Conservation (phyloP, 1,284 basidiomycete genomes). For the Melampsora americana region DNA sequence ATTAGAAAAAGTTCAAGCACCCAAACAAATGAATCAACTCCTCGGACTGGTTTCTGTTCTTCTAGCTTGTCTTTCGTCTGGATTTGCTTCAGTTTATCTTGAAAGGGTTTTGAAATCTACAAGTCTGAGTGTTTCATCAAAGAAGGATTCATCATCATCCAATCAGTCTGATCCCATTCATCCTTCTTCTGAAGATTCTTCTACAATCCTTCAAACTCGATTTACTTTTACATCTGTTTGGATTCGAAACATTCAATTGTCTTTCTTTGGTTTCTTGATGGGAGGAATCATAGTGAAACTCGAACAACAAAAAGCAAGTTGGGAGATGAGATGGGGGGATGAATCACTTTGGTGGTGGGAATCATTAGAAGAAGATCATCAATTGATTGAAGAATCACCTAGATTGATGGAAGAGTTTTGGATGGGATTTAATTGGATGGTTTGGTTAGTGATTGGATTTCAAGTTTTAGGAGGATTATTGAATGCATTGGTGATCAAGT, state of each 20-base stretch:
- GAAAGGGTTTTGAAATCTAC: slow-evolving; percentile 53
- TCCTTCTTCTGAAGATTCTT: slow-evolving; percentile 24
- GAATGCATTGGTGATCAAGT: slow-evolving; percentile 53
- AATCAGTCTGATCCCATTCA: slow-evolving; percentile 24
- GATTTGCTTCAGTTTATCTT: slow-evolving; percentile 55
- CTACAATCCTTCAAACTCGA: neutral
- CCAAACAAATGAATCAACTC: slow-evolving; percentile 50
- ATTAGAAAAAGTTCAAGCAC: neutral
- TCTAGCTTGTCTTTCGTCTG: slow-evolving; percentile 54
- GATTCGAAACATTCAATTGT: slow-evolving; percentile 55
- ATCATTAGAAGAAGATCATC: slow-evolving; percentile 41
- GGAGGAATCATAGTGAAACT: slow-evolving; percentile 52
- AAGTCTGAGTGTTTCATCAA: neutral
- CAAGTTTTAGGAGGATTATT: slow-evolving; percentile 54
- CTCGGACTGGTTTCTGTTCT: slow-evolving; percentile 54
- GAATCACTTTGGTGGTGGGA: slow-evolving; percentile 5
- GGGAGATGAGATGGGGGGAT: slow-evolving; percentile 17
- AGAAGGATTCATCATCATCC: slow-evolving; percentile 13
- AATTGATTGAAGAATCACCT: slow-evolving; percentile 11
- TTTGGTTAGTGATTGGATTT: slow-evolving; percentile 53
- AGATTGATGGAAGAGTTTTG: neutral
- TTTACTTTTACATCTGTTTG: slow-evolving; percentile 49
- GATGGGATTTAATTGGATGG: slow-evolving; percentile 51
- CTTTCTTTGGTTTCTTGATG: slow-evolving; percentile 52
- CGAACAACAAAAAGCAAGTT: slow-evolving; percentile 48